These are phyloP conservation scores for Umbelopsis isabellina DNA, from an alignment of 192 early-diverging fungal species.

Conservation along the genomic window DNA sequence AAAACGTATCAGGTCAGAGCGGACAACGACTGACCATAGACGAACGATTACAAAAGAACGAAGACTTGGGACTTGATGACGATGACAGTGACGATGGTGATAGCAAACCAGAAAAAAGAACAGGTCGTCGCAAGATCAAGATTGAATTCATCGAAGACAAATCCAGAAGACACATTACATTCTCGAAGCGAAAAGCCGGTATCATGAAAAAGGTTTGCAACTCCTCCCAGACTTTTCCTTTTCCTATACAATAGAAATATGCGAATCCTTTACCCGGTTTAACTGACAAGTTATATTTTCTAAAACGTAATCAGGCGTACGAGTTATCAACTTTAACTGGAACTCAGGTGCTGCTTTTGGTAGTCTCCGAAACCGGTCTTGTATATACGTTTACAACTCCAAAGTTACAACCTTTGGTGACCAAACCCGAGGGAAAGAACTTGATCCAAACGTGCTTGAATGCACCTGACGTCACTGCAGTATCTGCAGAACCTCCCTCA, in stretches of 20 bases:
- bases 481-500: constrained; percentile 10
- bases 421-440: constrained; percentile 88
- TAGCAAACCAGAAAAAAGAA: constrained; percentile 62
- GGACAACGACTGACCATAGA: constrained; percentile 13
- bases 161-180: constrained; percentile 88
- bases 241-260: not conserved
- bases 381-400: constrained; percentile 95
- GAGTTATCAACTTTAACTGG: constrained; percentile 93
- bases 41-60: constrained; percentile 17
- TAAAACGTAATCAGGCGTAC: constrained; percentile 62
- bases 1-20: not conserved
- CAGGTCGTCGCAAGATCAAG: constrained; percentile 92
- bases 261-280: not conserved
- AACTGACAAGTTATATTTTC: not conserved
- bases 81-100: constrained; percentile 54
- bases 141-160: constrained; percentile 96
- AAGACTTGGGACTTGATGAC: constrained; percentile 44
- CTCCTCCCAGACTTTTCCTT: constrained; percentile 27
- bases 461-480: constrained; percentile 63
- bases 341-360: constrained; percentile 91
- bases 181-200: constrained; percentile 92
- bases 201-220: constrained; percentile 89
- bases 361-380: constrained; percentile 93
- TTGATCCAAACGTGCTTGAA: constrained; percentile 91
- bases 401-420: constrained; percentile 90